These are phyloP conservation scores for Epichloe brachyelytri DNA, from an alignment of 2,329 filamentous ascomycete genomes.

Conservation along the genomic window DNA sequence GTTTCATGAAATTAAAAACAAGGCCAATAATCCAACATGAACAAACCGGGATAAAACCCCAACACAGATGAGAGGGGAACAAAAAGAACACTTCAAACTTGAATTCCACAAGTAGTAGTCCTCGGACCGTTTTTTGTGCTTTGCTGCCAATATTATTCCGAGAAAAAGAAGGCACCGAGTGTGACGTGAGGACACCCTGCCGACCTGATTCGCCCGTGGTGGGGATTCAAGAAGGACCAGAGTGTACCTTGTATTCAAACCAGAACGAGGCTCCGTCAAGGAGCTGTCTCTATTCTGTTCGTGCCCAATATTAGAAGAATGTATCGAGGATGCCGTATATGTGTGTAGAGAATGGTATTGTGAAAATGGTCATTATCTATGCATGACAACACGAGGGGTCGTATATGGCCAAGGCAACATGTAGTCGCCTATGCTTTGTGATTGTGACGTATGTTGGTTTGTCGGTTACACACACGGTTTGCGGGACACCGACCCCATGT, in stretches of 20 bases:
- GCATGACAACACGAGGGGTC: neutral
- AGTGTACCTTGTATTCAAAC: neutral
- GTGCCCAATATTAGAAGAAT: conserved; percentile 5
- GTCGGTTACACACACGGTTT: neutral
- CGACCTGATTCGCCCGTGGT: neutral
- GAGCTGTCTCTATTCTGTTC: neutral
- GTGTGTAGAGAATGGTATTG: neutral
- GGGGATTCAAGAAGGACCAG: neutral
- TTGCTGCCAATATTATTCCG: conserved; percentile 1
- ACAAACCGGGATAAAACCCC: neutral
- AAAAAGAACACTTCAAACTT: neutral
- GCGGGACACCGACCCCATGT: neutral
- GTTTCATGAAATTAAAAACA: conserved; percentile 1
- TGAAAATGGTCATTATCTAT: conserved; percentile 2
- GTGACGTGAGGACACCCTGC: neutral
- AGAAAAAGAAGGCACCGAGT: neutral
- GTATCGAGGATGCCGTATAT: conserved; percentile 5
- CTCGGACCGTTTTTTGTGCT: neutral
- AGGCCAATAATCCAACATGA: neutral
- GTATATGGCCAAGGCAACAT: neutral
- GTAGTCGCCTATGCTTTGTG: neutral
- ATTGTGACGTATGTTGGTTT: neutral
- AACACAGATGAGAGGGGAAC: neutral
- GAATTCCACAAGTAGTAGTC: neutral
- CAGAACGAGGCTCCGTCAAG: conserved; percentile 5